A percentile compares a stretch with the other conserved stretches of the same genome.
phyloP scores from a whole-genome alignment of 2,329 filamentous ascomycete species.

The Colletotrichum paranaense region DNA sequence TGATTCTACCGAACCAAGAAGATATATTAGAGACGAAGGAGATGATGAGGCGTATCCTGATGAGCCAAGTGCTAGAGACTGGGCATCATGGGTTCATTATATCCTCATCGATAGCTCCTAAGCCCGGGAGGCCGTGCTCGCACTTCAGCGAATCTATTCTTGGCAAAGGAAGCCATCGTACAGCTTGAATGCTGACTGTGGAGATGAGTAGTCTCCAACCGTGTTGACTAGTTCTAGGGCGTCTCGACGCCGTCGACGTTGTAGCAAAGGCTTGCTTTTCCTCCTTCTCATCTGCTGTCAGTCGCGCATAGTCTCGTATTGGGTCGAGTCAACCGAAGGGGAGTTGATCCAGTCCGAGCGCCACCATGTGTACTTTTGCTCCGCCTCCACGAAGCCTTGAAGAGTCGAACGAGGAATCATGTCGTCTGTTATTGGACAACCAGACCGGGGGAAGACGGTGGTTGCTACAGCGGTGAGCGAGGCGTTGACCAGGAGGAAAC shows the following conservation, averaged over 20 bases:
- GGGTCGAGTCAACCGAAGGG: background rate
- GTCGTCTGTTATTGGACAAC: background rate
- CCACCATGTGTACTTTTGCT: background rate
- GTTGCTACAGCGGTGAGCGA: background rate
- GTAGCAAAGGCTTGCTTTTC: constrained; percentile 13
- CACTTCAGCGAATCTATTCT: constrained; percentile 6
- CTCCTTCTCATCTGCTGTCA: background rate
- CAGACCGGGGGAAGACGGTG: background rate
- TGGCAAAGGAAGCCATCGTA: constrained; percentile 1
- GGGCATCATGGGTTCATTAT: constrained; percentile 23
- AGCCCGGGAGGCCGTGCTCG: background rate
- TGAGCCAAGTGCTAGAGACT: background rate
- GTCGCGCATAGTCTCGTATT: constrained; percentile 1
- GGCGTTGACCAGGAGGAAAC: constrained; percentile 20
- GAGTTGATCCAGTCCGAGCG: constrained; percentile 7
- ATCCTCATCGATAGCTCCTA: background rate
- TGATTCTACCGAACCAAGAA: constrained; percentile 6
- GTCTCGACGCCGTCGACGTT: constrained; percentile 20
- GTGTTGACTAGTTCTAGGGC: constrained; percentile 10
- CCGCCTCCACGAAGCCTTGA: constrained; percentile 13
- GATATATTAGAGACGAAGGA: background rate
- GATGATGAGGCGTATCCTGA: constrained; percentile 13
- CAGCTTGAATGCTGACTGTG: constrained; percentile 1
- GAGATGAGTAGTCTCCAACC: constrained; percentile 19
- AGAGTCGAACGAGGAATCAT: background rate